Evolutionary conservation across 2,329 filamentous ascomycete genomes (phyloP), one percentile per base, ranked within the genome.

Genomic region (Ophiostoma sp.): DNA sequence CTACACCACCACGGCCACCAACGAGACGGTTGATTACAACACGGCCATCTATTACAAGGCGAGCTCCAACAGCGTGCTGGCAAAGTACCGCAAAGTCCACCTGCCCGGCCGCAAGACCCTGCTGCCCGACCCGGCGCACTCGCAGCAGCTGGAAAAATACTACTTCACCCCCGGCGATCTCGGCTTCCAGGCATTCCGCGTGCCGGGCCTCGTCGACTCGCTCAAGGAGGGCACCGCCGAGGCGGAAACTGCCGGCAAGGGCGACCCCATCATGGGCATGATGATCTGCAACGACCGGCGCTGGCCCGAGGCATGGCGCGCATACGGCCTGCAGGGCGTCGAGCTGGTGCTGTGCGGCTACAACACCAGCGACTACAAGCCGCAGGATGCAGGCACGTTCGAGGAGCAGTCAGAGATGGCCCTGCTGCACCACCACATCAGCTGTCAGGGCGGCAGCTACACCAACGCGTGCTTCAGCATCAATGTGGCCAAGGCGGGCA

Each of bases 51-150:
- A 86, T 74, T 86, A 81, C 75, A 84, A 83, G 2, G 81, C 81
- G 1, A 76, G 76, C 6, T 74, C 77, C 39, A 78, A 77, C 23
- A 74, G 77, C 64, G 79, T 85, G 7, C 74, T 86, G 31, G 79
- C 78, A 39, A 86, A 85, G 73, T 87, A 86, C 74, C 80, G 84
- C 71, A 87, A 87, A 75, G 79, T 86, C 1, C 85, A 86, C 73
- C 77, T 86, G 3, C 85, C 85, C 0, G 85, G 85, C 0, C 82
- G 82, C 2, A 77, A 79, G n/a, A 83, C 85, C 74, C 83, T 84
- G 13, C 81, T 84, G 41, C 77, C 79, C 3, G 79, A 83, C 60
- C 31, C 60, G 4, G 77, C 80, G 4, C 82, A 81, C 1, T 80
- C 81, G 4, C 83, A 86, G 73, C 84, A 86, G 76, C 80, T 86